Evolutionary conservation across 768 basidiomycete genomes (phyloP), one percentile per base, ranked within the genome.

Genomic region (Trametes meyenii): DNA sequence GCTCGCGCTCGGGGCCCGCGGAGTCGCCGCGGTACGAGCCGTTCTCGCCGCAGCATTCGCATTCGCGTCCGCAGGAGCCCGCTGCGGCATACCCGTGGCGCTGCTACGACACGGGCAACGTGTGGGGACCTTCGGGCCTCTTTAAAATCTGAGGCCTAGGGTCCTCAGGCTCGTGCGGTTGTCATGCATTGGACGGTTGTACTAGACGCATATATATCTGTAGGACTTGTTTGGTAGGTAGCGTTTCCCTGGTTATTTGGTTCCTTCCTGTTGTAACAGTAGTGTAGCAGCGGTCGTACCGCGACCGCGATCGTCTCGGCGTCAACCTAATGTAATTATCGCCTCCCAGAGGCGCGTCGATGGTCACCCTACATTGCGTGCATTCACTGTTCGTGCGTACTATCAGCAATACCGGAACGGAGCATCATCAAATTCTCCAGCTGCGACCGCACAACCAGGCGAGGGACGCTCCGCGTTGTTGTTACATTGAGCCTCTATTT

Each of bases 21-120:
- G 38, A 39, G 45, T 53, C 61, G 36, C 61, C 61, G 43, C 61
- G 55, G 21, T 62, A 33, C 55, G 50, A 52, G 26, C 61, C 61
- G 44, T 58, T 45, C 50, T 62, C 61, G 36, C 61, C 61, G 4
- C 55, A 54, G 19, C 23, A 26, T 19, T 12, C 24, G 29, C 53
- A 40, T 50, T 51, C 53, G 52, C 14, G 48, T 6, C 44, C n/a
- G 26, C 26, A 40, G 35, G 16, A 17, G 10, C 36, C 21, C n/a
- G 50, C 12, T 12, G 17, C 19, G 11, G 17, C 26, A 16, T 43
- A 39, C 21, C 61, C 61, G 39, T 62, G 61, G 61, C 61, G 48
- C 38, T 12, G 23, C 13, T 50, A 50, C 40, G 11, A 19, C 21
- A 39, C 46, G 7, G 29, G 43, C 42, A 29, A 43, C 48, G 48